Conservation (phyloP, 140 eudicot genomes). For the Ambrosia hybrid region DNA sequence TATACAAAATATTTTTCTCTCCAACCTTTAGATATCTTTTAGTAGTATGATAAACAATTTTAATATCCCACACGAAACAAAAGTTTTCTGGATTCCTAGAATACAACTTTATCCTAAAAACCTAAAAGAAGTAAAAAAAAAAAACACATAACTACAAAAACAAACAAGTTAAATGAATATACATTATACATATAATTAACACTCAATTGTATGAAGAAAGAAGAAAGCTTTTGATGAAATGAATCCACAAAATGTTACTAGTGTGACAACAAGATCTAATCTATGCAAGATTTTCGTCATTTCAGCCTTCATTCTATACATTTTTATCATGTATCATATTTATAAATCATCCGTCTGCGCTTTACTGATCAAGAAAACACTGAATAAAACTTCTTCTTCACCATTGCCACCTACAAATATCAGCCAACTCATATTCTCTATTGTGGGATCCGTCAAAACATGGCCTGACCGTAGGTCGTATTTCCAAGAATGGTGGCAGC, state of each 20-base stretch:
- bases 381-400: not conserved
- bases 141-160: not conserved
- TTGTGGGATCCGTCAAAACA: slow-evolving; percentile 55
- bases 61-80: not conserved
- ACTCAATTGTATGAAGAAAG: not conserved
- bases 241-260: slow-evolving; percentile 36
- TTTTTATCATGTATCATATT: slow-evolving; percentile 28
- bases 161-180: not conserved
- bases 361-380: slow-evolving; percentile 27
- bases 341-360: slow-evolving; percentile 20
- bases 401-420: slow-evolving; percentile 37
- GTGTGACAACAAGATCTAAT: slow-evolving; percentile 11
- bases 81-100: not conserved
- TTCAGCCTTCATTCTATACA: slow-evolving; percentile 34
- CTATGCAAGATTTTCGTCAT: slow-evolving; percentile 41
- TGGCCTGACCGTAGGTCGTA: slow-evolving; percentile 47
- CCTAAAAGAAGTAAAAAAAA: slow-evolving; percentile 10
- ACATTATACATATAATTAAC: not conserved
- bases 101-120: slow-evolving; percentile 15
- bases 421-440: slow-evolving; percentile 55
- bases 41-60: not conserved
- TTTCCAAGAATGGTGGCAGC: slow-evolving; percentile 78
- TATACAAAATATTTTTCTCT: no score
- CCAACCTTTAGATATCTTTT: no score
- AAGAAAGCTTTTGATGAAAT: slow-evolving; percentile 23